These are phyloP conservation scores for Yamagishiella unicocca DNA, from an alignment of 139 green algal species.

Conservation along the genomic window DNA sequence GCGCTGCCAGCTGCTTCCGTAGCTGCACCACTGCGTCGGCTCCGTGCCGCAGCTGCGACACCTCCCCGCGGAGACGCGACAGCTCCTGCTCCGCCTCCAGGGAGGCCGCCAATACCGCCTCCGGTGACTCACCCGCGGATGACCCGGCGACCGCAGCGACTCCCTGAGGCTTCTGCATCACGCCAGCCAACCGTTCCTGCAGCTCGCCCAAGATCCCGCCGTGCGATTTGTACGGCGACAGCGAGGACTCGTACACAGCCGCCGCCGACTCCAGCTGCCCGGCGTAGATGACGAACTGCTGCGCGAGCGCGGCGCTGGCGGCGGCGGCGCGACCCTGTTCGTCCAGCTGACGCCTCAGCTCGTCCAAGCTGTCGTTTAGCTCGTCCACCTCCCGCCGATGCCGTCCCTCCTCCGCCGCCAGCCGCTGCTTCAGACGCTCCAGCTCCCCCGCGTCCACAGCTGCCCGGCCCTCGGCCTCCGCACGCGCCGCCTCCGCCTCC, in stretches of 20 bases:
- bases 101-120: neutral
- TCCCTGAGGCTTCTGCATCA: neutral
- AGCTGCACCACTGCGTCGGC: slow-evolving; percentile 15
- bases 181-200: neutral
- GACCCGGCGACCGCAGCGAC: neutral
- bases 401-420: neutral
- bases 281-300: neutral
- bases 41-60: slow-evolving; percentile 6
- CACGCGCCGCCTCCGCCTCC: neutral
- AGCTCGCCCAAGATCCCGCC: slow-evolving; percentile 4
- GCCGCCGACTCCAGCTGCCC: slow-evolving; percentile 19
- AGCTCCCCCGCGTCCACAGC: slow-evolving; percentile 9
- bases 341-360: slow-evolving; percentile 40
- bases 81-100: neutral
- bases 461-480: neutral
- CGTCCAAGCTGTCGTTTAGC: slow-evolving; percentile 63
- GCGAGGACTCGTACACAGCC: neutral
- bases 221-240: neutral
- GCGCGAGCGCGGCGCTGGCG: slow-evolving; percentile 3
- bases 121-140: neutral
- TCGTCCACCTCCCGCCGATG: slow-evolving; percentile 47
- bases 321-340: slow-evolving; percentile 3
- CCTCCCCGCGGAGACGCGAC: slow-evolving; percentile 16
- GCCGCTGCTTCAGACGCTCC: slow-evolving; percentile 47
- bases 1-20: slow-evolving; percentile 29